These are phyloP conservation scores for Xylaria sp. DNA, from an alignment of 2,329 filamentous ascomycete species.

Conservation along the genomic window DNA sequence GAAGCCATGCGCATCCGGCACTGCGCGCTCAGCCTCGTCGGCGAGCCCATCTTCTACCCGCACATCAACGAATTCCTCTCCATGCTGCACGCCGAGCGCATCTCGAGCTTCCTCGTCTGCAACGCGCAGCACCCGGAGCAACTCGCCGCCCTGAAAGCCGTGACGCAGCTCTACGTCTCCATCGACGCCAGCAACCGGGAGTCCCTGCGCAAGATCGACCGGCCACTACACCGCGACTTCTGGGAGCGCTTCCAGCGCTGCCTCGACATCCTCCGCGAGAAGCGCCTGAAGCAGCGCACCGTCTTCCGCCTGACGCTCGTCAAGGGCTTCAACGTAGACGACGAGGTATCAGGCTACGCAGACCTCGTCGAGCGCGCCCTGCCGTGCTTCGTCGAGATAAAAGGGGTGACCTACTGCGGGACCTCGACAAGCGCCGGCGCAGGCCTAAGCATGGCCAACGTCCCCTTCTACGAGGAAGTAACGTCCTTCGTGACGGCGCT, in stretches of 20 bases:
- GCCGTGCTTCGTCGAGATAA: slow-evolving; percentile 93
- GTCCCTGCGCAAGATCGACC: slow-evolving; percentile 86
- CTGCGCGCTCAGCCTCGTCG: slow-evolving; percentile 90
- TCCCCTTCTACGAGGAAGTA: slow-evolving; percentile 95
- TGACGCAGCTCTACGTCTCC: slow-evolving; percentile 95
- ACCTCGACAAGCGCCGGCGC: slow-evolving; percentile 86
- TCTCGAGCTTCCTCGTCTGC: slow-evolving; percentile 95
- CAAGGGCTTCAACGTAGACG: slow-evolving; percentile 97
- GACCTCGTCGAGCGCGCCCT: slow-evolving; percentile 86
- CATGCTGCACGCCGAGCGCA: slow-evolving; percentile 85
- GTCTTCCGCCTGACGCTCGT: slow-evolving; percentile 96
- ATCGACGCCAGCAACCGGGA: slow-evolving; percentile 95
- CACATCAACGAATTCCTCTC: slow-evolving; percentile 92
- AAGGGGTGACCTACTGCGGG: slow-evolving; percentile 96
- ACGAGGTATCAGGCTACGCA: slow-evolving; percentile 90
- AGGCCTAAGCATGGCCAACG: slow-evolving; percentile 95
- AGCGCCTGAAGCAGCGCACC: slow-evolving; percentile 86
- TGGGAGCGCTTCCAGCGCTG: slow-evolving; percentile 96
- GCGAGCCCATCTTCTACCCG: slow-evolving; percentile 98
- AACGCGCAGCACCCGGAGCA: slow-evolving; percentile 97
- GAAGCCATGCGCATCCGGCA: slow-evolving; percentile 95
- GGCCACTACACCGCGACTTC: slow-evolving; percentile 93
- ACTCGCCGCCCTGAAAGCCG: slow-evolving; percentile 80
- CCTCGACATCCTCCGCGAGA: slow-evolving; percentile 86
- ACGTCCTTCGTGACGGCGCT: slow-evolving; percentile 82